Evolutionary conservation across 2,329 filamentous ascomycete species (phyloP).

Genomic region (Calycina herbarum): DNA sequence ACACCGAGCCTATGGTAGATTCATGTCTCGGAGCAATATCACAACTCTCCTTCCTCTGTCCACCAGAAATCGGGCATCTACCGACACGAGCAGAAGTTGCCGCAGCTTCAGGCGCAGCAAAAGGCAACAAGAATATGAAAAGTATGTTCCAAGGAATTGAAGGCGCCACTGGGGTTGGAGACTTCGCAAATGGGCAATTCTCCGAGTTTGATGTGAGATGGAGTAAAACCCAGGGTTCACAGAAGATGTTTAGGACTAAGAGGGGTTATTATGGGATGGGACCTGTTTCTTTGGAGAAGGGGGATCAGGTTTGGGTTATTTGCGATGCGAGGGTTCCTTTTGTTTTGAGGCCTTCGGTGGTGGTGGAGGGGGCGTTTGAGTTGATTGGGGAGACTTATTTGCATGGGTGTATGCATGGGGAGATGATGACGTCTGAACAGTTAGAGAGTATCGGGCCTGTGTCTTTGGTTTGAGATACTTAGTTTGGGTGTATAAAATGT

Average conservation of each 20-base stretch:
- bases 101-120: constrained; percentile 8
- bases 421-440: constrained; percentile 11
- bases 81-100: constrained; percentile 12
- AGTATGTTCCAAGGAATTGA: constrained; percentile 12
- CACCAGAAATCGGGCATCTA: constrained; percentile 7
- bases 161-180: constrained; percentile 14
- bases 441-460: constrained; percentile 13
- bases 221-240: constrained; percentile 10
- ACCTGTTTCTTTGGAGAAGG: constrained; percentile 7
- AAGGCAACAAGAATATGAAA: constrained; percentile 1
- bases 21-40: constrained; percentile 13
- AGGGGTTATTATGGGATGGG: constrained; percentile 14
- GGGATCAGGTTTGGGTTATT: constrained; percentile 15
- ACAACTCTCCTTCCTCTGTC: constrained; percentile 13
- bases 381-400: constrained; percentile 17
- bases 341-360: constrained; percentile 11
- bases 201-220: constrained; percentile 17
- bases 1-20: constrained; percentile 10
- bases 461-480: constrained; percentile 9
- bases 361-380: constrained; percentile 10
- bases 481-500: not conserved
- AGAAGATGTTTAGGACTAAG: constrained; percentile 15
- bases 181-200: constrained; percentile 15
- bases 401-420: constrained; percentile 17
- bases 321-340: constrained; percentile 16